Base-by-base conservation (phyloP, 352 stramenopile species). In the Globisporangium spinosum region DNA sequence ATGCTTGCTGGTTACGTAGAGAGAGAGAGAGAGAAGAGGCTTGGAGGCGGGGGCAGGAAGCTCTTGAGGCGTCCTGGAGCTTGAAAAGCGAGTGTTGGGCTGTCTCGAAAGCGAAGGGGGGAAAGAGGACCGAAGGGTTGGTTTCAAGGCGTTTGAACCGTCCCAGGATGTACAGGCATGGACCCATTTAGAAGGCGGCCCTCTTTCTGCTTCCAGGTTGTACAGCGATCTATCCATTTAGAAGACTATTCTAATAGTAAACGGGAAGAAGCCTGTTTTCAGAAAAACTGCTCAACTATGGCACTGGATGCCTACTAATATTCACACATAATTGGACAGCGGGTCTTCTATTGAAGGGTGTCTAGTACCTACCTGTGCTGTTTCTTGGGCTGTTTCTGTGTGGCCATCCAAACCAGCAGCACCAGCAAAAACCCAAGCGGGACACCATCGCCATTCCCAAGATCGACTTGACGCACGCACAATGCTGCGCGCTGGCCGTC, bases 1-100 rank as follows among this genome's bases (percentile, higher is more conserved):
- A 93, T 93, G 67, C 17, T 87, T 68, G 40, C 53, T 70, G 55
- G 20, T 60, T 25, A 29, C 1, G 29, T 43, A 56, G 49, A 15
- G 20, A 27, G 47, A 27, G 47, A 54, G 43, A 25, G 49, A 56
- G 32, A n/a, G 9, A 6, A 25, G 49, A 56, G 32, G 58, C 34
- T 73, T 70, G 58, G 22, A 64, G 51, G 23, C 5, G 15, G 56
- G 13, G 51, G 23, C 5, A 9, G 56, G 13, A 7, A 22, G 12
- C 68, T 68, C 55, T 72, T 55, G 62, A 54, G 54, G 66, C 54
- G 60, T 59, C 55, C 43, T 61, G 49, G 69, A 29, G 65, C 64
- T 70, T 70, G 60, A 67, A 60, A 25, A 55, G 34, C 40, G 29
- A 49, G 29, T 51, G 43, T 23, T 51, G 38, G 15, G 38, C 43